These are phyloP conservation scores for Neofusicoccum sp. DNA, from an alignment of 2,329 filamentous ascomycete genomes.

Conservation along the genomic window DNA sequence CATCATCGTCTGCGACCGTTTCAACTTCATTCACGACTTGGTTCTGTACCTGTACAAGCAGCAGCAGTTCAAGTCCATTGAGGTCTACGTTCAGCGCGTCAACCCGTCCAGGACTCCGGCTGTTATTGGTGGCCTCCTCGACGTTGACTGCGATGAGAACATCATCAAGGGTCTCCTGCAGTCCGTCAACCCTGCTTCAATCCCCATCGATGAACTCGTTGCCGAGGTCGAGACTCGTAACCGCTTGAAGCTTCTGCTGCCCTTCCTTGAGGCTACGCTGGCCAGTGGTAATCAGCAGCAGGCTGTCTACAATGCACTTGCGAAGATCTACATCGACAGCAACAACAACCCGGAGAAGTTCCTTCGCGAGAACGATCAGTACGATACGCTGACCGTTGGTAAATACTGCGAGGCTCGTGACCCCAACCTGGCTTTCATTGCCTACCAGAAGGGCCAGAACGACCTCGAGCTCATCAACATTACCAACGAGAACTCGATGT, in stretches of 20 bases:
- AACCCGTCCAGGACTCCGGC: conserved; percentile 90
- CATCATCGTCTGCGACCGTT: conserved; percentile 99
- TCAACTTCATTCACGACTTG: conserved; percentile 97
- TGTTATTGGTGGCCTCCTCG: conserved; percentile 88
- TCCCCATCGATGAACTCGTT: conserved; percentile 94
- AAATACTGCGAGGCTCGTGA: conserved; percentile 99
- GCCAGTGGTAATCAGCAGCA: conserved; percentile 92
- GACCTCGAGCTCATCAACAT: conserved; percentile 96
- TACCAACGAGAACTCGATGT: conserved; percentile 99
- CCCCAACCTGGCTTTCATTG: conserved; percentile 91
- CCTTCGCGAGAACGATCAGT: conserved; percentile 95
- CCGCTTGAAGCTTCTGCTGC: conserved; percentile 89
- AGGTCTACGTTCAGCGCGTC: conserved; percentile 95
- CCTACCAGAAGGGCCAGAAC: conserved; percentile 95
- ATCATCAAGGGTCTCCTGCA: conserved; percentile 91
- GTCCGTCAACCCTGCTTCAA: conserved; percentile 80
- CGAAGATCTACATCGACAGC: conserved; percentile 98
- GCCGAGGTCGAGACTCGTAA: conserved; percentile 94
- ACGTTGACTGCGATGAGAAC: conserved; percentile 94
- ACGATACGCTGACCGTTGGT: conserved; percentile 87
- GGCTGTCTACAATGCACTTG: conserved; percentile 93
- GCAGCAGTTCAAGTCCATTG: conserved; percentile 98
- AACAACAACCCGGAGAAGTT: conserved; percentile 99
- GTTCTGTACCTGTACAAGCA: conserved; percentile 98
- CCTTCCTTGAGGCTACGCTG: conserved; percentile 92